These are phyloP conservation scores for Fistulifera solaris DNA, from an alignment of 108 stramenopile species.

Conservation along the genomic window DNA sequence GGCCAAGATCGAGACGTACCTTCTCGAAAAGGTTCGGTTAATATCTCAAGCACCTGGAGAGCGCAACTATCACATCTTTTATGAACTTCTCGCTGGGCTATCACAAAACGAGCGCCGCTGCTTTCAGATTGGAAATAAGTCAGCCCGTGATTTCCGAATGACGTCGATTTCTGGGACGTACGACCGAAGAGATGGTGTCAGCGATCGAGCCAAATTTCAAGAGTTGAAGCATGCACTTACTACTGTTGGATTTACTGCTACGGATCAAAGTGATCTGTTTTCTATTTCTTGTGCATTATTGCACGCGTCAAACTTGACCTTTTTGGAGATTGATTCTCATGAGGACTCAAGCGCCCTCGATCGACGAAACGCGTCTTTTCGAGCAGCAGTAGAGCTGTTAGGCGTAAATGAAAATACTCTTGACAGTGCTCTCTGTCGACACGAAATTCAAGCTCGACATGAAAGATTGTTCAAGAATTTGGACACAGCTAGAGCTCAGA, in stretches of 20 bases:
- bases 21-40: slow-evolving; percentile 90
- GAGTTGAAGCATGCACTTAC: slow-evolving; percentile 58
- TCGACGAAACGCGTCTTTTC: slow-evolving; percentile 32
- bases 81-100: slow-evolving; percentile 57
- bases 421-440: slow-evolving; percentile 50
- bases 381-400: slow-evolving; percentile 39
- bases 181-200: slow-evolving; percentile 74
- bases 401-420: slow-evolving; percentile 59
- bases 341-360: slow-evolving; percentile 36
- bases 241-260: slow-evolving; percentile 48
- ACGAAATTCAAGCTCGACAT: slow-evolving; percentile 57
- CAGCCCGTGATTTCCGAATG: slow-evolving; percentile 56
- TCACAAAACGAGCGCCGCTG: slow-evolving; percentile 25
- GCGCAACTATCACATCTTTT: slow-evolving; percentile 91
- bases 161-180: slow-evolving; percentile 62
- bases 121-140: slow-evolving; percentile 29
- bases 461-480: slow-evolving; percentile 72
- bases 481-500: slow-evolving; percentile 40
- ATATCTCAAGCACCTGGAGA: slow-evolving; percentile 75
- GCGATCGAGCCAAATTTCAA: slow-evolving; percentile 53
- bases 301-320: slow-evolving; percentile 69
- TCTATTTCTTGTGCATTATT: slow-evolving; percentile 38
- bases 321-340: slow-evolving; percentile 11
- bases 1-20: slow-evolving; percentile 85
- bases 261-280: slow-evolving; percentile 37